A percentile compares a stretch with the other conserved stretches of the same genome.
phyloP scores from a whole-genome alignment of 257 asterid genomes.

The Anisodus tanguticus region DNA sequence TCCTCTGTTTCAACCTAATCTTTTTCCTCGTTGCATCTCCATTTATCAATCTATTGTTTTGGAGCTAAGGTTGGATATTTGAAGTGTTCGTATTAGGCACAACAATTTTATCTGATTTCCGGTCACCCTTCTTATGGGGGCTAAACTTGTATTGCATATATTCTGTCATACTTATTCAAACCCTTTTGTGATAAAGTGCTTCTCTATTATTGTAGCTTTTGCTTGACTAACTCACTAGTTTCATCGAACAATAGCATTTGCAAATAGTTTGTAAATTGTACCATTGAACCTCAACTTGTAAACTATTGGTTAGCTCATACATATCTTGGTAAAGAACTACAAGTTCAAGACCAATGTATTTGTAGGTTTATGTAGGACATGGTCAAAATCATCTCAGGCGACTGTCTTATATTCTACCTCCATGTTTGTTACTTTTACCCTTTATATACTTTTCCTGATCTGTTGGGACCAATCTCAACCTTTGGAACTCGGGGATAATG shows the following conservation, averaged over 20 bases:
- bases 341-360: background rate
- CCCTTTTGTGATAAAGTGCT: background rate
- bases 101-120: background rate
- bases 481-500: too few relatives aligned
- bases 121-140: background rate
- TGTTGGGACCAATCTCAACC: too few relatives aligned
- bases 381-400: background rate
- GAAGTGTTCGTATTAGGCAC: background rate
- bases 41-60: background rate
- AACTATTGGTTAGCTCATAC: background rate
- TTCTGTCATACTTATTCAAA: background rate
- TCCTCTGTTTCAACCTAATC: background rate
- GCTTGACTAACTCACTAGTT: background rate
- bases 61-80: background rate
- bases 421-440: background rate
- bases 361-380: slow-evolving; percentile 11
- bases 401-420: background rate
- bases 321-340: background rate
- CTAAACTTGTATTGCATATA: background rate
- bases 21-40: too few relatives aligned
- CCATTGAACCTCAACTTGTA: background rate
- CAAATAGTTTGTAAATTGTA: background rate
- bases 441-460: background rate
- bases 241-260: background rate
- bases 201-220: background rate